phyloP scores from a whole-genome alignment of 257 asterid genomes.

The Nicotiana sylvestris region DNA sequence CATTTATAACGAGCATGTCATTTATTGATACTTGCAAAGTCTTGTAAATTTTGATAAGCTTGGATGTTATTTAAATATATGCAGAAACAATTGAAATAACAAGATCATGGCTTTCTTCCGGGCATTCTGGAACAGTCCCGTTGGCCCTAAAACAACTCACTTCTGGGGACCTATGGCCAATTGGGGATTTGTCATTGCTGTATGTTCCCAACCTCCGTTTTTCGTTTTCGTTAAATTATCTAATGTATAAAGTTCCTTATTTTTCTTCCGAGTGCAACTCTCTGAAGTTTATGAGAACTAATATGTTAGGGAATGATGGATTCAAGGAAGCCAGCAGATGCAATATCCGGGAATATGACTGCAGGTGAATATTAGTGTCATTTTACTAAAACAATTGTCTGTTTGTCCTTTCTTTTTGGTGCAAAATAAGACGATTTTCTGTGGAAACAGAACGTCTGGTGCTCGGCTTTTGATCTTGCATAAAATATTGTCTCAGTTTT shows the following conservation, averaged over 20 bases:
- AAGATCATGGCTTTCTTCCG: slow-evolving; percentile 28
- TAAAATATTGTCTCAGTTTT: not conserved
- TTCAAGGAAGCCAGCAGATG: slow-evolving; percentile 5
- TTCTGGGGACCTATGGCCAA: slow-evolving; percentile 48
- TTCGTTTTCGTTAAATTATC: not conserved
- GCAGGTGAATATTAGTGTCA: not conserved
- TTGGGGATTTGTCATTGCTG: slow-evolving; percentile 43
- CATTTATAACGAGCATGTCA: no score
- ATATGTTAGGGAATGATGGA: slow-evolving; percentile 6
- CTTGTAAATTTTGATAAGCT: no score
- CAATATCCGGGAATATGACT: slow-evolving; percentile 12
- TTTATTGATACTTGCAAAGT: no score
- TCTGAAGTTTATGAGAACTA: not conserved
- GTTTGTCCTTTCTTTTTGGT: not conserved
- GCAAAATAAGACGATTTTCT: not conserved
- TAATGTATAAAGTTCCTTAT: not conserved
- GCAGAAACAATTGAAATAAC: not conserved
- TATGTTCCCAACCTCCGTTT: slow-evolving; percentile 10
- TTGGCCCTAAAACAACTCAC: slow-evolving; percentile 48
- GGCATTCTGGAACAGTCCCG: slow-evolving; percentile 38
- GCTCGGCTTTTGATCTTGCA: not conserved
- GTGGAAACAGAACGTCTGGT: not conserved
- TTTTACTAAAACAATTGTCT: not conserved
- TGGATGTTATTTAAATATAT: not conserved
- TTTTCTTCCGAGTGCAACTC: not conserved